Evolutionary conservation across 345 rosid genomes (phyloP), one percentile per base, ranked within the genome.

Genomic region (Brassica rapa): DNA sequence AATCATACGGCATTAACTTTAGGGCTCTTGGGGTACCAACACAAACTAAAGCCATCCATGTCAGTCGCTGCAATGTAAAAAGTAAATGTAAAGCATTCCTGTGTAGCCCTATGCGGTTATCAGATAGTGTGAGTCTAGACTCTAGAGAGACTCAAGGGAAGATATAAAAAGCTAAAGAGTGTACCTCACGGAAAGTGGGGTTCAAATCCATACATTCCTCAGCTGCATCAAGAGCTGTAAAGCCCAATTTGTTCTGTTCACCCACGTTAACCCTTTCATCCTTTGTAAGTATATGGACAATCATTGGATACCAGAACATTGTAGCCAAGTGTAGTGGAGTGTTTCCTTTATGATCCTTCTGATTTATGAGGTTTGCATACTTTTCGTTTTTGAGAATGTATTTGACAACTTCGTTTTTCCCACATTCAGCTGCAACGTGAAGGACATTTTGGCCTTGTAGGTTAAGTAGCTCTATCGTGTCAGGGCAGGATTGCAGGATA

Each of bases 291-390:
- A 51, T 51, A 51, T 51, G 56, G 2, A 51, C 56, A 51, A 51
- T n/a, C 56, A 51, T 51, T 5, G 56, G 56, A 51, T 51, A 51
- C 56, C 56, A 51, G 8, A 51, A 51, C 56, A 51, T 5, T n/a
- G 56, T 51, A 51, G 56, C 56, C 56, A 51, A 51, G 56, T 51
- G 56, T n/a, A 51, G 56, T 51, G 56, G 56, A 51, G 56, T n/a
- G 56, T 51, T 51, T 51, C 56, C 56, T 51, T n/a, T n/a, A n/a
- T 51, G 56, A 6, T 51, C 56, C 21, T 51, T 51, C 56, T 51
- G 21, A n/a, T 51, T 51, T n/a, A 51, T 51, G 56, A 51, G 56
- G 8, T 15, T 15, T 51, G 56, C 56, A 51, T 51, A 51, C 21
- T n/a, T 5, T n/a, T 15, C 8, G 3, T 51, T 51, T 5, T 8